Evolutionary conservation across 805 yeast species (phyloP), one percentile per base, ranked within the genome.

Genomic region (Starmerella sp.): DNA sequence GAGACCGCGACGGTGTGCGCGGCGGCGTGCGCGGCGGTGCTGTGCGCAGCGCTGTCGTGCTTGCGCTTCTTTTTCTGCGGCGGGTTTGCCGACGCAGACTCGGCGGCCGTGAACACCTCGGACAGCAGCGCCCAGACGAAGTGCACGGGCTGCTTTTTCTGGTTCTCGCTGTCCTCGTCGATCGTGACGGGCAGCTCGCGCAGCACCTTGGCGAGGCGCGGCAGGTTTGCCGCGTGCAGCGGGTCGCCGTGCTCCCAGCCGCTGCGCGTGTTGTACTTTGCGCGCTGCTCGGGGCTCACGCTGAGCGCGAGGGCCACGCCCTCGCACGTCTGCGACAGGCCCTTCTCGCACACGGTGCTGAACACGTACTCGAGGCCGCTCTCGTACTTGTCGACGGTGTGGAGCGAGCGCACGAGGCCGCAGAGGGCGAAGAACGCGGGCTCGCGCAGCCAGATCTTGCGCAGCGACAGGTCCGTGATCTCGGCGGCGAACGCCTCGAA

Each of bases 401-500:
- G 17, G 37, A 61, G 51, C 11, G 47, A 15, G n/a, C 43, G 32
- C n/a, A 80, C 61, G 3, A 84, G 74, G 52, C 78, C 81, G 61
- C 77, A 79, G 48, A 90, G 71, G 1, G 95, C 84, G 64, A 75
- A 86, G 62, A 86, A 74, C 42, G 87, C 75, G 4, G 95, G 80
- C 68, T 91, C 96, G 57, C 95, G 74, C 43, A 90, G 77, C 97
- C 97, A 90, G 1, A 86, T 78, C 66, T 90, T 91, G 37, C 71
- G 60, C 13, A 72, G 67, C 0, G 95, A 77, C 54, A 90, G 71
- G 29, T 77, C 80, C 5, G 86, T 66, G 38, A 85, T 62, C 34
- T 72, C 66, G 5, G 73, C 69, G 31, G 79, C 67, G 46, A 83
- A 77, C 11, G 69, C 66, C 15, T 64, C 57, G 50, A 74, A 70